These are phyloP conservation scores for Populus ilicifolia DNA, from an alignment of 345 rosid genomes.

Conservation along the genomic window DNA sequence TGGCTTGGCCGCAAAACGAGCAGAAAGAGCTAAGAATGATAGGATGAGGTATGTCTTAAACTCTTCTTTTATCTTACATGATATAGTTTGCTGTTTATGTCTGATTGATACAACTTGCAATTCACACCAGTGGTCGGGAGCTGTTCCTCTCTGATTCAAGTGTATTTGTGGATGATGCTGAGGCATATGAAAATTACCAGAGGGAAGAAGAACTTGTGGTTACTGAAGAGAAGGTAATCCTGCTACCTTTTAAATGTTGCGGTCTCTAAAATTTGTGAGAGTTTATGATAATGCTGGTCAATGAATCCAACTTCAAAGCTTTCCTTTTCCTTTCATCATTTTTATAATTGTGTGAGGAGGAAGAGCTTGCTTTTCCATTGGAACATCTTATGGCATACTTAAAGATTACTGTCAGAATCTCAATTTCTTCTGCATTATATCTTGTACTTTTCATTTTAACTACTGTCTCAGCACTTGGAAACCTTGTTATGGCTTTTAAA, in stretches of 20 bases:
- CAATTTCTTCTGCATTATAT: too few relatives aligned
- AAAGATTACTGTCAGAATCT: too few relatives aligned
- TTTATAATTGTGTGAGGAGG: too few relatives aligned
- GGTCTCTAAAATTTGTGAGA: not conserved
- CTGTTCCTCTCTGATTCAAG: slow-evolving; percentile 84
- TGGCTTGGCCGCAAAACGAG: slow-evolving; percentile 69
- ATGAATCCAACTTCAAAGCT: too few relatives aligned
- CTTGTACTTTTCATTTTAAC: too few relatives aligned
- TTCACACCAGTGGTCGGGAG: slow-evolving; percentile 76
- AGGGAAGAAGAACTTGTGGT: slow-evolving; percentile 67
- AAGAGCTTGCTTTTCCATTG: too few relatives aligned
- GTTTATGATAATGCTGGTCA: not conserved
- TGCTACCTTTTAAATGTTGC: not conserved
- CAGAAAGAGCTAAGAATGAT: slow-evolving; percentile 97
- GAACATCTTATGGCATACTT: too few relatives aligned
- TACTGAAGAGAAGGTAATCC: slow-evolving; percentile 37
- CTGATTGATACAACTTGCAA: too few relatives aligned
- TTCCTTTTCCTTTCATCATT: too few relatives aligned
- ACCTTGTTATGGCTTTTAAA: too few relatives aligned
- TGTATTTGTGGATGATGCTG: slow-evolving; percentile 92
- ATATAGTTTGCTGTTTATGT: too few relatives aligned
- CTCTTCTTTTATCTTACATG: not conserved
- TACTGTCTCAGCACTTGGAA: too few relatives aligned
- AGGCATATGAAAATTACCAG: slow-evolving; percentile 80
- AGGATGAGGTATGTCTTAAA: slow-evolving; percentile 66